Percentiles rank a stretch among this genome's conserved stretches.
phyloP scores from a whole-genome alignment of 352 stramenopile species.

The Pythium folliculosum region DNA sequence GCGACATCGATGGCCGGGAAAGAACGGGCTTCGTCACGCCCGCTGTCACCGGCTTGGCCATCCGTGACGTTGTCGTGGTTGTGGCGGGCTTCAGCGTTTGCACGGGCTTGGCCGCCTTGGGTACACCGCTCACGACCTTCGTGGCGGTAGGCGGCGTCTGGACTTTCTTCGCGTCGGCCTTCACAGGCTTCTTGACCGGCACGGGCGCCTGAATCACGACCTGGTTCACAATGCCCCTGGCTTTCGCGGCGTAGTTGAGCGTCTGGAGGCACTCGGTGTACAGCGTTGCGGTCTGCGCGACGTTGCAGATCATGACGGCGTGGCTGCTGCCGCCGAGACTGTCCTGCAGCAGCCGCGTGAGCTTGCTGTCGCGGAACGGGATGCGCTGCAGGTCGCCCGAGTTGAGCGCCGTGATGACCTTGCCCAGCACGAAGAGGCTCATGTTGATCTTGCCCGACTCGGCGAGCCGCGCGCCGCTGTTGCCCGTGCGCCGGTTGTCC shows the following conservation, averaged over 20 bases:
- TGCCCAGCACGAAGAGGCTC: conserved; percentile 72
- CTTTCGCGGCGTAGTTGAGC: conserved; percentile 45
- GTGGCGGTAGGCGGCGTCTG: neutral
- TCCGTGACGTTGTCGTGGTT: neutral
- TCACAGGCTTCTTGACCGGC: conserved; percentile 12
- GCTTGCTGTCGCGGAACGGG: conserved; percentile 71
- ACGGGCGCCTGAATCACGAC: conserved; percentile 20
- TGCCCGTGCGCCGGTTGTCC: conserved; percentile 37
- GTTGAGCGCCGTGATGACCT: conserved; percentile 76
- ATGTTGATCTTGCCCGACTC: conserved; percentile 73
- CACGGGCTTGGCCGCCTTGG: neutral
- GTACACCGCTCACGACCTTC: neutral
- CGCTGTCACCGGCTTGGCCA: neutral
- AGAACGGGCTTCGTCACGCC: conserved; percentile 6
- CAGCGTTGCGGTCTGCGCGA: conserved; percentile 27
- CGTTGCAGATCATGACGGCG: conserved; percentile 48
- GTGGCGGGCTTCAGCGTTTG: neutral
- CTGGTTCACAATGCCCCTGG: conserved; percentile 35
- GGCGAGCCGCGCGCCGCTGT: conserved; percentile 33
- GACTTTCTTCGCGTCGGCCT: conserved; percentile 1
- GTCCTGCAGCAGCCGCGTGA: conserved; percentile 73
- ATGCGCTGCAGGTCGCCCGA: conserved; percentile 63
- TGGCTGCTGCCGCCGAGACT: conserved; percentile 43
- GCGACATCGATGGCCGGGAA: neutral
- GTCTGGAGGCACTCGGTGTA: conserved; percentile 45